These are phyloP conservation scores for Starmera caribaea DNA, from an alignment of 805 yeast species.

Conservation along the genomic window DNA sequence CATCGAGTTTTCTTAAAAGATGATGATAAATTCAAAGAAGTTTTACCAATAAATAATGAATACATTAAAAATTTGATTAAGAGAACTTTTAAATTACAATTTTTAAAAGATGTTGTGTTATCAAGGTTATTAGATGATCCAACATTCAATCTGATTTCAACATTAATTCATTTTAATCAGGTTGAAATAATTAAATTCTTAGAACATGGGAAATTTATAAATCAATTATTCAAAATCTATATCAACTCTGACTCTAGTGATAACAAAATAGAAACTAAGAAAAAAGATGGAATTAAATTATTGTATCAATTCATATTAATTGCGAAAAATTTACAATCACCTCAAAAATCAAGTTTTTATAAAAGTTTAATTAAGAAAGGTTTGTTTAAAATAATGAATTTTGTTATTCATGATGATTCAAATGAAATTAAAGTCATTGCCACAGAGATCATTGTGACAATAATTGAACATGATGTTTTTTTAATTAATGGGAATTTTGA, in stretches of 20 bases:
- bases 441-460: slow-evolving; percentile 68
- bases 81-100: slow-evolving; percentile 69
- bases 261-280: slow-evolving; percentile 7
- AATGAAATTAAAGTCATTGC: slow-evolving; percentile 54
- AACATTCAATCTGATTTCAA: slow-evolving; percentile 54
- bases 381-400: slow-evolving; percentile 56
- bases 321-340: slow-evolving; percentile 53
- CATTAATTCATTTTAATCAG: slow-evolving; percentile 61
- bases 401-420: slow-evolving; percentile 50
- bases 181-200: slow-evolving; percentile 53
- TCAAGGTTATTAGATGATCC: slow-evolving; percentile 79
- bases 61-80: slow-evolving; percentile 48
- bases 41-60: slow-evolving; percentile 50
- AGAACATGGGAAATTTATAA: slow-evolving; percentile 42
- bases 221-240: slow-evolving; percentile 51
- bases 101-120: slow-evolving; percentile 77
- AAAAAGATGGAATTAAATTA: slow-evolving; percentile 66
- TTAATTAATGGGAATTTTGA: slow-evolving; percentile 31
- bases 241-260: slow-evolving; percentile 8
- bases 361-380: slow-evolving; percentile 57
- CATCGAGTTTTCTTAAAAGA: slow-evolving; percentile 57
- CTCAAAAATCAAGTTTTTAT: slow-evolving; percentile 58
- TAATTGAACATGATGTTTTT: slow-evolving; percentile 76
- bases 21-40: slow-evolving; percentile 57
- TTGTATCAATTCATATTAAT: slow-evolving; percentile 72